Conservation (phyloP, 2,329 filamentous ascomycete genomes). For the Paecilomyces formosus region DNA sequence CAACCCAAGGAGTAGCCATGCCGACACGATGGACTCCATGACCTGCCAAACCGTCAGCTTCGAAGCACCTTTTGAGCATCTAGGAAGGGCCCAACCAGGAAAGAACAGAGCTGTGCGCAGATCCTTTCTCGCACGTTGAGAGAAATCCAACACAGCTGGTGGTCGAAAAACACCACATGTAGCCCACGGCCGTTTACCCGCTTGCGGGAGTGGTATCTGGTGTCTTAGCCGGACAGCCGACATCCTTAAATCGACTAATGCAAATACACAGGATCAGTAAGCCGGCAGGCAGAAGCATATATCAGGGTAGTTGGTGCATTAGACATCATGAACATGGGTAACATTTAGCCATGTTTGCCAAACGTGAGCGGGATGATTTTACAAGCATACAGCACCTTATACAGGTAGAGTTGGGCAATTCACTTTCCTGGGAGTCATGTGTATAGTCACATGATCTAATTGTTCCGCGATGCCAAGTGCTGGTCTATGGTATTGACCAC, state of each 20-base stretch:
- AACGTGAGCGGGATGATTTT: not conserved
- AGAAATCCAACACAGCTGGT: not conserved
- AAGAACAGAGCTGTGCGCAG: slow-evolving; percentile 42
- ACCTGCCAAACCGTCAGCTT: slow-evolving; percentile 43
- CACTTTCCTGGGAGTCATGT: not conserved
- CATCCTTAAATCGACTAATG: not conserved
- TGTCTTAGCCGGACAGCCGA: not conserved
- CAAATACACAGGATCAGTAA: not conserved
- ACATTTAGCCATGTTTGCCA: not conserved
- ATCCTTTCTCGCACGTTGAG: slow-evolving; percentile 4
- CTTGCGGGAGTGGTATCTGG: not conserved
- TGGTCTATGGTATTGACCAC: no score
- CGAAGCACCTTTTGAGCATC: not conserved
- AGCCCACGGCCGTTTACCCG: not conserved
- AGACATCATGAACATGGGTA: not conserved
- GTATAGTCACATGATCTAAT: not conserved
- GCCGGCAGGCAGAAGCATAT: not conserved
- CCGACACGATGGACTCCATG: slow-evolving; percentile 85
- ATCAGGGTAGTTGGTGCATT: not conserved
- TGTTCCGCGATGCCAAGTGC: no score
- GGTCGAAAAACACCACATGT: not conserved
- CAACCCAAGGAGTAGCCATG: slow-evolving; percentile 79
- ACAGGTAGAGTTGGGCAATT: not conserved
- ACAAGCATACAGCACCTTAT: not conserved
- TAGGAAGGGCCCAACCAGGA: slow-evolving; percentile 27